Base-by-base conservation (phyloP, 352 stramenopile species). In the Phytophthora agathidicida region DNA sequence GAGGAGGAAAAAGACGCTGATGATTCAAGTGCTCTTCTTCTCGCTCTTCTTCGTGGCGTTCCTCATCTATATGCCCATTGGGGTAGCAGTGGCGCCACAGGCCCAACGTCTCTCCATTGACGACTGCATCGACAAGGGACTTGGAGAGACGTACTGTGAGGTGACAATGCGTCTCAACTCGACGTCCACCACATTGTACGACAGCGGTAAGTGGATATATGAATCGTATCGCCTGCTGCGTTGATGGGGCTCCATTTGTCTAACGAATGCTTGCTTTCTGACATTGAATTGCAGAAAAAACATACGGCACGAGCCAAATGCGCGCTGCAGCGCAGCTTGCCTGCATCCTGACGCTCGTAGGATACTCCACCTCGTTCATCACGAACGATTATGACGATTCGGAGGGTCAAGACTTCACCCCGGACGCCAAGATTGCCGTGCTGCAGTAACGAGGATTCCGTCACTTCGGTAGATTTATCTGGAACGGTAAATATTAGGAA, bases 331-430 rank as follows among this genome's bases (percentile, higher is more conserved):
- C 79, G 7, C 82, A 91, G 46, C 72, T 91, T 35, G 69, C 53
- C 26, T 89, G 77, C 51, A 89, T 91, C 43, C 60, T 91, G 56
- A 91, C 71, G 39, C 78, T 91, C 27, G 75, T 91, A 16, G 81
- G 81, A 22, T 91, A 89, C 57, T 83, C 79, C 22, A 65, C 82
- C 27, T 88, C 81, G 2, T 91, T 91, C 49, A 60, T 85, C 50
- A 84, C 73, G 16, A 81, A 88, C 43, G 71, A 86, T 55, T 86
- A 82, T 33, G 65, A 73, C 16, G 63, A 76, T 23, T 54, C 49
- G 16, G 55, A 68, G 49, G 58, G 45, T n/a, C 39, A 53, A 24
- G 42, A 48, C 37, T 73, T 69, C 27, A 73, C 64, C 16, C 64
- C 64, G 14, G 58, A 72, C 8, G 58, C 50, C 35, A 72, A 68